Percentiles rank a stretch among this genome's conserved stretches.
These are phyloP conservation scores for Termitomyces sp. DNA, from an alignment of 768 basidiomycete genomes.

Conservation along the genomic window DNA sequence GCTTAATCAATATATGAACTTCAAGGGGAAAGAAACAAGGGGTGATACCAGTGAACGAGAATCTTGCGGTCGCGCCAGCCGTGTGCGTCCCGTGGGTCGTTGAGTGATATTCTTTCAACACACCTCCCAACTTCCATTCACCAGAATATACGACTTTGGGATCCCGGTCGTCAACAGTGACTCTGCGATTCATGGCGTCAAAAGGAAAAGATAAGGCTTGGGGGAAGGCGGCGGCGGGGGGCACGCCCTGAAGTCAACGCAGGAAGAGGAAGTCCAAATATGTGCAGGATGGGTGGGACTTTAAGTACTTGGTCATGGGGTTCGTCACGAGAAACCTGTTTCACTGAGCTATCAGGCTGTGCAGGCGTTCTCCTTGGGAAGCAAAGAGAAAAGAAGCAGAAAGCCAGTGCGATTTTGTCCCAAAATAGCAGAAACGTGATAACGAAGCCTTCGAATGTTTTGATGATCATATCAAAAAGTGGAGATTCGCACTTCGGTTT, in stretches of 20 bases:
- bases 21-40: background rate
- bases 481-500: background rate
- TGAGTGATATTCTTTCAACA: slow-evolving; percentile 7
- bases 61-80: slow-evolving; percentile 12
- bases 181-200: slow-evolving; percentile 1
- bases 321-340: background rate
- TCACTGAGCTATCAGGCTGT: background rate
- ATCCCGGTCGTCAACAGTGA: slow-evolving; percentile 19
- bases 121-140: slow-evolving; percentile 13
- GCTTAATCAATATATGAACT: background rate
- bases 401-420: background rate
- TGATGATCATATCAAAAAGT: background rate
- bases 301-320: background rate
- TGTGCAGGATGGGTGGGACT: background rate
- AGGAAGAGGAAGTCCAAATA: background rate
- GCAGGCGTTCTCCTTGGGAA: background rate
- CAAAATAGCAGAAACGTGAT: background rate
- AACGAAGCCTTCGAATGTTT: background rate
- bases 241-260: background rate
- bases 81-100: slow-evolving; percentile 14
- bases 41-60: slow-evolving; percentile 17
- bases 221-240: background rate
- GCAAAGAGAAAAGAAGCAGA: background rate
- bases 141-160: slow-evolving; percentile 10
- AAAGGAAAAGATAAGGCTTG: background rate